Conservation (phyloP, 805 yeast species). For the Candida taoyuanica region DNA sequence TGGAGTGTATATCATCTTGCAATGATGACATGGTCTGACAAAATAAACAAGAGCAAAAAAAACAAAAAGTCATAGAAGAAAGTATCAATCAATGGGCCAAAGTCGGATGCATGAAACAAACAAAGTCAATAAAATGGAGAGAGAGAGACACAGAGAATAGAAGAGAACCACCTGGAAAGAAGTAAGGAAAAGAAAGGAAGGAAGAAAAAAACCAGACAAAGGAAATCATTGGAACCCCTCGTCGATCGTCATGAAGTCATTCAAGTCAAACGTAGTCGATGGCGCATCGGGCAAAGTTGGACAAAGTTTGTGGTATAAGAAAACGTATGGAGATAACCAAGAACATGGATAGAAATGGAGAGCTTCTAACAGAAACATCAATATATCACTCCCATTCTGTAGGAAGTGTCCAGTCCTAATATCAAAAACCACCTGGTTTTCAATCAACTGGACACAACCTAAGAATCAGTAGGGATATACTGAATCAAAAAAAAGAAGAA, state of each 20-base stretch:
- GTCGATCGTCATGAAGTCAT: constrained; percentile 28
- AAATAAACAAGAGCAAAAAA: no score
- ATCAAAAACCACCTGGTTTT: background rate
- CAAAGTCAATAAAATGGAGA: background rate
- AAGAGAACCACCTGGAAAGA: background rate
- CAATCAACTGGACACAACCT: background rate
- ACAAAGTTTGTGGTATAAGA: background rate
- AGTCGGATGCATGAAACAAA: background rate
- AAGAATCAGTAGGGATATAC: no score
- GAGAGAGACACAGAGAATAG: constrained; percentile 1
- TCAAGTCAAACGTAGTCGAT: constrained; percentile 28
- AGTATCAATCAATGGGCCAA: background rate
- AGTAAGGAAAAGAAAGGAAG: background rate
- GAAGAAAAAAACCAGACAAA: constrained; percentile 1
- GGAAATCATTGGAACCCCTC: constrained; percentile 17
- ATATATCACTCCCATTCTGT: background rate
- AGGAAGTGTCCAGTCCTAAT: background rate
- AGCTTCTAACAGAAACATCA: background rate
- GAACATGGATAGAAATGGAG: background rate
- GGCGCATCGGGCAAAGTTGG: constrained; percentile 31
- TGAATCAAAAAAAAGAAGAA: background rate
- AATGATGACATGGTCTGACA: no score
- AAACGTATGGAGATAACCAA: background rate
- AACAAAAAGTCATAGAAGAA: background rate
- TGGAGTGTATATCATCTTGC: no score